Base-by-base conservation (phyloP, 1,284 basidiomycete species). In the Macrocystidia cucumis region DNA sequence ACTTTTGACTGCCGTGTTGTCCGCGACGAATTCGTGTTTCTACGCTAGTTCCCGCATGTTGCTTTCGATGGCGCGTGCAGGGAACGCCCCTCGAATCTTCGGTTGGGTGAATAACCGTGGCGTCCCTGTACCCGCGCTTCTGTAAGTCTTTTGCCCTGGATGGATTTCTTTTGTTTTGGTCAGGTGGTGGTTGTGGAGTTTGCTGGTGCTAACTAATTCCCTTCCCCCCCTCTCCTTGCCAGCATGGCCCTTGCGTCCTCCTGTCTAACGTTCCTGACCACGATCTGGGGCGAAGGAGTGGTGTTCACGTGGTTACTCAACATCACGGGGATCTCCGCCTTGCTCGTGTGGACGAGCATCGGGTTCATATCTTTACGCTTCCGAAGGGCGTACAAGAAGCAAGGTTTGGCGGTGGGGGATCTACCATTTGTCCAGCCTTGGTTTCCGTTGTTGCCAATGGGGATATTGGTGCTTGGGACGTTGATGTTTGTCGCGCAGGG, bases 21-120 rank as follows among this genome's bases (percentile, higher is more conserved):
- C 68, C 16, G 70, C 74, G 12, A 72, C 67, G 3, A 74, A 73
- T 46, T 74, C 71, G 1, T 70, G 71, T 43, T 64, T 82, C 32
- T 85, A 81, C 52, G 78, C 76, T 2, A 72, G 77, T 9, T 77
- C 74, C 0, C 66, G 82, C 6, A 77, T 76, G 44, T 51, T 80
- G 5, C 63, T 74, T 42, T 71, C 75, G 3, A 57, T 82, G 5
- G 67, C 67, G 0, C 54, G 51, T 20, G 40, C 51, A 9, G 73
- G 75, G 0, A 55, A 76, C 37, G 74, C 75, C 14, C 57, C 69
- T 30, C 47, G 47, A 19, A 38, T 69, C 26, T 66, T 69, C 50
- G 71, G 63, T 42, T 61, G 63, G 65, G 56, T 76, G 28, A 82
- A 74, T 47, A 63, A 65, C 43, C 57, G 66, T 9, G 85, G 84